Evolutionary conservation across 352 stramenopile genomes (phyloP).

Genomic region (Globisporangium spinosum): DNA sequence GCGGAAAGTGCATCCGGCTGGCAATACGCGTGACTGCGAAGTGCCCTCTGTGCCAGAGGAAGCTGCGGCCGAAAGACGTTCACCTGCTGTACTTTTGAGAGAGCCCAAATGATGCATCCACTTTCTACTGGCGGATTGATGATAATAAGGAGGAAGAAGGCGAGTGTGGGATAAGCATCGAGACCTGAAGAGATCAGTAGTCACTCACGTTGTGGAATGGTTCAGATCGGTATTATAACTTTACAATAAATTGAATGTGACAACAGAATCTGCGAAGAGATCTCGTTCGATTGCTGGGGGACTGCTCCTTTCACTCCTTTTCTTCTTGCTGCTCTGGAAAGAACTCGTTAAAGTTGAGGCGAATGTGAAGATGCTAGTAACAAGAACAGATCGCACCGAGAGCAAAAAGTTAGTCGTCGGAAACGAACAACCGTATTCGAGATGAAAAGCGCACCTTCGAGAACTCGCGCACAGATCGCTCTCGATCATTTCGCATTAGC

Average conservation of each 20-base stretch:
- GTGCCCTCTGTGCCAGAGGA: constrained; percentile 71
- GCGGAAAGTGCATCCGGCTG: constrained; percentile 61
- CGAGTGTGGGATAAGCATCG: background rate
- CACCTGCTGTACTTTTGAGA: constrained; percentile 81
- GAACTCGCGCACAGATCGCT: constrained; percentile 35
- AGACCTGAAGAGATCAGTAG: background rate
- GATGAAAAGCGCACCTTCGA: constrained; percentile 29
- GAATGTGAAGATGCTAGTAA: constrained; percentile 49
- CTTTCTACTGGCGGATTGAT: background rate
- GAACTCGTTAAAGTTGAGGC: constrained; percentile 58
- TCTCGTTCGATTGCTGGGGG: background rate
- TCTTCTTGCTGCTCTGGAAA: constrained; percentile 17
- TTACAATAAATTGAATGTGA: constrained; percentile 9
- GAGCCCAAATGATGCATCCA: background rate
- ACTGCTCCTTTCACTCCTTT: background rate
- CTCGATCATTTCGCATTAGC: constrained; percentile 18
- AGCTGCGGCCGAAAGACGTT: constrained; percentile 59
- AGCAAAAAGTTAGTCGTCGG: constrained; percentile 6
- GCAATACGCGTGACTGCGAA: constrained; percentile 67
- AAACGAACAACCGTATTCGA: background rate
- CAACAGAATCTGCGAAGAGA: background rate
- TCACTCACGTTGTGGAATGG: background rate
- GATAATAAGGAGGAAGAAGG: background rate
- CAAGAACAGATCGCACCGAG: background rate
- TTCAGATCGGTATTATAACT: constrained; percentile 1